phyloP scores from a whole-genome alignment of 1,284 basidiomycete species.

The Stygiomarasmius scandens region DNA sequence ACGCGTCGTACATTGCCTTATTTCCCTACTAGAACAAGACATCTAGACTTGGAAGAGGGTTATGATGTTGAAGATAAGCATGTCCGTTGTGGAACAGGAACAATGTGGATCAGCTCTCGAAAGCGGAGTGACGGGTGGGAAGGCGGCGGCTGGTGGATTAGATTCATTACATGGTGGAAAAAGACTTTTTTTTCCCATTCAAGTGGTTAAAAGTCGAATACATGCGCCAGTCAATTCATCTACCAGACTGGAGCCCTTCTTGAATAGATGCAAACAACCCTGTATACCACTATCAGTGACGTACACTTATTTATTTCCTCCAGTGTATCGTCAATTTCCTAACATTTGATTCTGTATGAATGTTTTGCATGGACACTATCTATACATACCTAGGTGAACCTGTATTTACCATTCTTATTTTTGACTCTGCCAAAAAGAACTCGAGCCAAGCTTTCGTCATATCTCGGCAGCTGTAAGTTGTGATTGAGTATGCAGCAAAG shows the following conservation, averaged over 20 bases:
- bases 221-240: background rate
- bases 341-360: too few species aligned
- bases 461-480: too few species aligned
- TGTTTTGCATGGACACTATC: too few species aligned
- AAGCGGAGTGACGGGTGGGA: constrained; percentile 62
- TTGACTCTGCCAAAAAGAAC: too few species aligned
- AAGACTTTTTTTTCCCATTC: constrained; percentile 59
- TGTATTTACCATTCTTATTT: too few species aligned
- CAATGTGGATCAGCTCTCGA: constrained; percentile 66
- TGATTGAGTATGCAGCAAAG: too few species aligned
- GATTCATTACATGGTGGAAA: constrained; percentile 72
- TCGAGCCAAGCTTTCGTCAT: too few species aligned
- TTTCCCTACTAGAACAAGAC: constrained; percentile 47
- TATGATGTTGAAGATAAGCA: constrained; percentile 56
- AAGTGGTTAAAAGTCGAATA: background rate
- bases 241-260: background rate
- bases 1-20: constrained; percentile 64
- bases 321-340: too few species aligned
- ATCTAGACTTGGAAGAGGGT: constrained; percentile 65
- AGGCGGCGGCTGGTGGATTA: constrained; percentile 68
- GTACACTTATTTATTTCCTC: constrained; percentile 1
- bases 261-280: background rate
- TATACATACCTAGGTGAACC: too few species aligned
- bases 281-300: constrained; percentile 3
- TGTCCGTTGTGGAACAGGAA: constrained; percentile 71